Conservation (phyloP, 2,329 filamentous ascomycete genomes). For the Cladosporium sp. region DNA sequence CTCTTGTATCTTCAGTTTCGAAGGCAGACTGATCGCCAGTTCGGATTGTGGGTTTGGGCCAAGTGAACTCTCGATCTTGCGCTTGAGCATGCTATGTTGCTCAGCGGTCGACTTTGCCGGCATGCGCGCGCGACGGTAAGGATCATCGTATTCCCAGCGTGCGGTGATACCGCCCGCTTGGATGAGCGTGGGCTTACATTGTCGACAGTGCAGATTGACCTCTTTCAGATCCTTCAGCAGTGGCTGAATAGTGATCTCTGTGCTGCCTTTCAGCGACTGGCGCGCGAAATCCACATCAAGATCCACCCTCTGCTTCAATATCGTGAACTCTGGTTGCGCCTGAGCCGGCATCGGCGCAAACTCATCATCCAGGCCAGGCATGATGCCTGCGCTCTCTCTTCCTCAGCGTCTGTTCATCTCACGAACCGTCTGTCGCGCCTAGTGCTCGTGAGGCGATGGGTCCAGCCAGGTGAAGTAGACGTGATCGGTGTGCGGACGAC, state of each 20-base stretch:
- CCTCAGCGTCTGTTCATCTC: slow-evolving; percentile 8
- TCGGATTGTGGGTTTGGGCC: slow-evolving; percentile 52
- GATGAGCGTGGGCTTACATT: slow-evolving; percentile 54
- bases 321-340: slow-evolving; percentile 43
- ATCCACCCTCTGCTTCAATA: slow-evolving; percentile 83
- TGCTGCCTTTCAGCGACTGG: slow-evolving; percentile 70
- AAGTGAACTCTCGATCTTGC: slow-evolving; percentile 59
- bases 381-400: slow-evolving; percentile 1
- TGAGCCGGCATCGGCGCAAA: slow-evolving; percentile 9
- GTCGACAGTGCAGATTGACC: slow-evolving; percentile 59
- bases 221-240: slow-evolving; percentile 51
- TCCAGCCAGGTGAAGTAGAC: background rate
- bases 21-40: slow-evolving; percentile 56
- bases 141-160: slow-evolving; percentile 51
- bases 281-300: slow-evolving; percentile 83
- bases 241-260: slow-evolving; percentile 74
- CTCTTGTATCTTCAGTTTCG: slow-evolving; percentile 58
- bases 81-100: slow-evolving; percentile 74
- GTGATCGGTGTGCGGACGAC: too few relatives aligned
- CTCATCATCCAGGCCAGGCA: slow-evolving; percentile 11
- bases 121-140: slow-evolving; percentile 62
- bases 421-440: background rate
- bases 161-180: slow-evolving; percentile 42
- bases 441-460: background rate
- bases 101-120: slow-evolving; percentile 59